Evolutionary conservation across 139 green algal species (phyloP).

Genomic region (Chlorella sp.): DNA sequence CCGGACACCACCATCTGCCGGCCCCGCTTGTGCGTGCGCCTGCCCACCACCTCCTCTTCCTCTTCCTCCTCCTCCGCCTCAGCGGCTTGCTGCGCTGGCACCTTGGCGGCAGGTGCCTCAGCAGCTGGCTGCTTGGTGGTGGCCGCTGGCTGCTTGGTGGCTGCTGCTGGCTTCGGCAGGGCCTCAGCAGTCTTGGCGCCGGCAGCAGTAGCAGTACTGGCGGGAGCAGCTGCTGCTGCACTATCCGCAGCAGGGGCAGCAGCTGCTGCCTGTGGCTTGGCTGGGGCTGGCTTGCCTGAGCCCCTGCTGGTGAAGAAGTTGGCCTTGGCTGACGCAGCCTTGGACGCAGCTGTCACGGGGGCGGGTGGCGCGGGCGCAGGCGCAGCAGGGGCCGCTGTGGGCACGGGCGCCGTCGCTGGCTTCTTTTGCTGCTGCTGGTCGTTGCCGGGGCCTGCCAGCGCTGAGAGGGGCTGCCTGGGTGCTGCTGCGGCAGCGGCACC

Average conservation of each 20-base stretch:
- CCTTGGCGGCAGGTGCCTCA: too few species aligned
- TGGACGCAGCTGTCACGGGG: background rate
- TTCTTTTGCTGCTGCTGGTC: background rate
- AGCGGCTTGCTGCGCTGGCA: too few species aligned
- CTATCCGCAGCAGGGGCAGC: background rate
- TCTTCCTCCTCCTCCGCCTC: background rate
- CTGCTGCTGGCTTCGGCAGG: too few species aligned
- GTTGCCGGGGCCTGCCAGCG: background rate
- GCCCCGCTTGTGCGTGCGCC: background rate
- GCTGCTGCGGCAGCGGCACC: too few species aligned
- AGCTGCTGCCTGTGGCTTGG: background rate
- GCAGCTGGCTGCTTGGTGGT: too few species aligned
- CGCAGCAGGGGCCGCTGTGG: background rate
- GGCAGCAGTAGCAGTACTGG: background rate
- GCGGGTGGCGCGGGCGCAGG: background rate
- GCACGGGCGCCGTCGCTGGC: too few species aligned
- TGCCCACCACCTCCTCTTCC: background rate
- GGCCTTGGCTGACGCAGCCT: background rate
- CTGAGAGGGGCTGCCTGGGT: background rate
- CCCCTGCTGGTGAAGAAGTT: background rate
- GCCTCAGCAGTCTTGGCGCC: background rate
- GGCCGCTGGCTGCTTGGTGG: too few species aligned
- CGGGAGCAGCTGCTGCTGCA: background rate
- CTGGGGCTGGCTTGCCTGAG: background rate
- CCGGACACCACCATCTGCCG: background rate